Conservation (phyloP, 2,329 filamentous ascomycete genomes). For the Botrytis elliptica region DNA sequence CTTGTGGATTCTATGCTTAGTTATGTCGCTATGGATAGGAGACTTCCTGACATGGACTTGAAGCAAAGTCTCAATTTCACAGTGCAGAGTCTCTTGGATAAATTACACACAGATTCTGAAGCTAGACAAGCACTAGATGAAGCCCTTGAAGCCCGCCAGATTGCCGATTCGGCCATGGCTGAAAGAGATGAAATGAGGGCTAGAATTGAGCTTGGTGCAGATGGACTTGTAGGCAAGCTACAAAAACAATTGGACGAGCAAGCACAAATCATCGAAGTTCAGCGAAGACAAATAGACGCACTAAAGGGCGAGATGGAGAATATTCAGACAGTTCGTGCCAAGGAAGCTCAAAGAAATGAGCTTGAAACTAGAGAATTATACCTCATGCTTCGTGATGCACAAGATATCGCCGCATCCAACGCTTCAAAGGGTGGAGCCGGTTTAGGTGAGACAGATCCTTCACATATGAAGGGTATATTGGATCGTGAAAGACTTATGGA, state of each 20-base stretch:
- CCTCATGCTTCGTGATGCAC: slow-evolving; percentile 95
- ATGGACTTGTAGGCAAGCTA: slow-evolving; percentile 87
- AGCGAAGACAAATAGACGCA: slow-evolving; percentile 79
- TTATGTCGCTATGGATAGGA: slow-evolving; percentile 97
- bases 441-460: slow-evolving; percentile 63
- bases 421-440: slow-evolving; percentile 55
- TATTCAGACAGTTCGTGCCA: slow-evolving; percentile 78
- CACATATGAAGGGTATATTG: slow-evolving; percentile 85
- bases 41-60: slow-evolving; percentile 93
- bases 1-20: slow-evolving; percentile 98
- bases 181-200: slow-evolving; percentile 94
- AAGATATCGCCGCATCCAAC: slow-evolving; percentile 90
- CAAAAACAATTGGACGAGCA: slow-evolving; percentile 96
- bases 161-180: slow-evolving; percentile 92
- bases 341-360: slow-evolving; percentile 92
- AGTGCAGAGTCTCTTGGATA: slow-evolving; percentile 91
- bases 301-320: slow-evolving; percentile 88
- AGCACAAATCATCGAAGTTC: slow-evolving; percentile 82
- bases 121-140: slow-evolving; percentile 90
- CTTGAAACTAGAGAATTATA: slow-evolving; percentile 95
- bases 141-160: slow-evolving; percentile 82
- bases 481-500: slow-evolving; percentile 92
- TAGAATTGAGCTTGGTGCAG: slow-evolving; percentile 84
- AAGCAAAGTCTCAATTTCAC: slow-evolving; percentile 98
- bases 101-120: slow-evolving; percentile 94